Evolutionary conservation across 345 rosid genomes (phyloP).

Genomic region (Rhodomyrtus tomentosa): DNA sequence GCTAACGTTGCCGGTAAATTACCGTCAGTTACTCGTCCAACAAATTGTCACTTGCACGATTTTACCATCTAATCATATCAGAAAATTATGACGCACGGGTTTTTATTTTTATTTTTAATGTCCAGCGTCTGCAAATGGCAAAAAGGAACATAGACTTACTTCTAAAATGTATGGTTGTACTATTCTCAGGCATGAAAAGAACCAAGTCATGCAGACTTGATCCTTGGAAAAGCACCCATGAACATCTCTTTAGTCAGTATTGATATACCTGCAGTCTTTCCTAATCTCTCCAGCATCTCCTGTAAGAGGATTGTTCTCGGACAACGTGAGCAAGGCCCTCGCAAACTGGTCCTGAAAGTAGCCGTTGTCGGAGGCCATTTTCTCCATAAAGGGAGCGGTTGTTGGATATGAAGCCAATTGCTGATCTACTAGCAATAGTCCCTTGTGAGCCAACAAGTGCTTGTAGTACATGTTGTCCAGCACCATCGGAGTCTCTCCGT

Average conservation of each 20-base stretch:
- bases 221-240: neutral
- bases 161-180: neutral
- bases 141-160: neutral
- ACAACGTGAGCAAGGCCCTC: constrained; percentile 38
- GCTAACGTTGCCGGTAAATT: neutral
- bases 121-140: neutral
- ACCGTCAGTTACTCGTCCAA: neutral
- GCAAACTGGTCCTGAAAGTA: constrained; percentile 65
- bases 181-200: neutral
- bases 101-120: neutral
- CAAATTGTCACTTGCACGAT: neutral
- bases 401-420: constrained; percentile 50
- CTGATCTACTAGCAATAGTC: constrained; percentile 52
- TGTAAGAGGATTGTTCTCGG: constrained; percentile 64
- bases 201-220: neutral
- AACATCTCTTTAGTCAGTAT: neutral
- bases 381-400: constrained; percentile 44
- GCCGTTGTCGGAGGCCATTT: constrained; percentile 66
- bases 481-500: constrained; percentile 72
- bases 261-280: constrained; percentile 68
- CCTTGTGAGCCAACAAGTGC: constrained; percentile 50
- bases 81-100: neutral
- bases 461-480: constrained; percentile 68
- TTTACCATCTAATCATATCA: neutral
- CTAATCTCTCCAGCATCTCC: constrained; percentile 68